Conservation (phyloP, 257 asterid genomes). For the Solanum virginianum region DNA sequence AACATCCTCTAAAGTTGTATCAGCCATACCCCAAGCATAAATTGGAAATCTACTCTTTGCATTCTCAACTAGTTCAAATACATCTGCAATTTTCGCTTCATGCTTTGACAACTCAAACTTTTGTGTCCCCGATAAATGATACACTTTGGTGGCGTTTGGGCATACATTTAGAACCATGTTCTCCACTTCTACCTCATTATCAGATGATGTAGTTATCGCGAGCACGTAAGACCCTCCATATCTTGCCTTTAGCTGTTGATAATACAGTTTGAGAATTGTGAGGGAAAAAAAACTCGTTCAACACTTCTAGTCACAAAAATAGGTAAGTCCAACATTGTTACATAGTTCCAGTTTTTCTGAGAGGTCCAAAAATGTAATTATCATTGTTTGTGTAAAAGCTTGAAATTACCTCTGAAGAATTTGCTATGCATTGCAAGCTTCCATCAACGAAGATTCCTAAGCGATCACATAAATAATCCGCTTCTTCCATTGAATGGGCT, state of each 20-base stretch:
- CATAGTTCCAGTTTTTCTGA: background rate
- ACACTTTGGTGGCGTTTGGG: slow-evolving; percentile 56
- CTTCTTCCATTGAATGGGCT: slow-evolving; percentile 99
- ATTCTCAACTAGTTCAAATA: slow-evolving; percentile 70
- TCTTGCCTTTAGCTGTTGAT: slow-evolving; percentile 72
- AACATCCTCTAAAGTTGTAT: slow-evolving; percentile 89
- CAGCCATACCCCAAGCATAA: slow-evolving; percentile 92
- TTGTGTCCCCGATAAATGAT: slow-evolving; percentile 90
- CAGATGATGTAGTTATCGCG: slow-evolving; percentile 69
- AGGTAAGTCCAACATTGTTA: background rate
- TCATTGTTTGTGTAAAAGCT: background rate
- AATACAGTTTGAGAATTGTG: background rate
- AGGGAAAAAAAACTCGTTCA: background rate
- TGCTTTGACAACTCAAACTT: slow-evolving; percentile 88
- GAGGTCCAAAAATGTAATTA: background rate
- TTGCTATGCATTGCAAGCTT: slow-evolving; percentile 83
- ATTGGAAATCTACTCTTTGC: slow-evolving; percentile 78
- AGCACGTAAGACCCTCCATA: slow-evolving; percentile 88
- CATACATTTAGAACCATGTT: slow-evolving; percentile 42
- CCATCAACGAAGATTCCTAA: slow-evolving; percentile 94
- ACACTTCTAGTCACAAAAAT: background rate
- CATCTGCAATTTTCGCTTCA: slow-evolving; percentile 63
- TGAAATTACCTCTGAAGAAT: slow-evolving; percentile 68
- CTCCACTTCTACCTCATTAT: slow-evolving; percentile 65
- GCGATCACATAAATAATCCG: slow-evolving; percentile 87